A percentile compares a stretch with the other conserved stretches of the same genome.
These are phyloP conservation scores for Trichoderma arundinaceum DNA, from an alignment of 2,329 filamentous ascomycete genomes.

Conservation along the genomic window DNA sequence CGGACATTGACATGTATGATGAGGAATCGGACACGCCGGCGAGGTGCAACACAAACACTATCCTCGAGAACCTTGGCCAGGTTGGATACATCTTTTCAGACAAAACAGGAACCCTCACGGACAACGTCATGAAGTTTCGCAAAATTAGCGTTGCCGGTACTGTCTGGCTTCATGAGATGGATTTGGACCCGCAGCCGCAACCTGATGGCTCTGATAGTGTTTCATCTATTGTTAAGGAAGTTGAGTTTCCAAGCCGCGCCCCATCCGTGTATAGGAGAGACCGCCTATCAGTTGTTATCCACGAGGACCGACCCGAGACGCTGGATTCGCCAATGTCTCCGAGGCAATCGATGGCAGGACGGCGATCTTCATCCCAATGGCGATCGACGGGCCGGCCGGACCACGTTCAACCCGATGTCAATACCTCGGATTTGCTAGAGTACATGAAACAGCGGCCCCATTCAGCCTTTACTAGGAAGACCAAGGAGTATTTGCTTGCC, in stretches of 20 bases:
- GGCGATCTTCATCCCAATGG: slow-evolving; percentile 58
- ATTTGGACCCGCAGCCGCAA: slow-evolving; percentile 56
- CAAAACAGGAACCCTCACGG: slow-evolving; percentile 92
- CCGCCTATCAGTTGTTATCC: slow-evolving; percentile 41
- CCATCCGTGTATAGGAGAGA: slow-evolving; percentile 41
- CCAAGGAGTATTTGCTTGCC: slow-evolving; percentile 80
- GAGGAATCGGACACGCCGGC: slow-evolving; percentile 82
- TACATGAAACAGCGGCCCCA: slow-evolving; percentile 78
- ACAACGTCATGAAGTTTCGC: slow-evolving; percentile 94
- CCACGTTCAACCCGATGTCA: slow-evolving; percentile 61
- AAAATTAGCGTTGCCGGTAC: slow-evolving; percentile 90
- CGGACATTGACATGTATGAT: slow-evolving; percentile 90
- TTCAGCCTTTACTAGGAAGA: slow-evolving; percentile 77
- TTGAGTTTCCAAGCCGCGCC: slow-evolving; percentile 33
- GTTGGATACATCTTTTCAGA: slow-evolving; percentile 91
- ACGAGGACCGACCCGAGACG: slow-evolving; percentile 38
- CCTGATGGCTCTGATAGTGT: slow-evolving; percentile 31
- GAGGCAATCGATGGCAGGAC: slow-evolving; percentile 43
- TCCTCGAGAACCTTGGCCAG: slow-evolving; percentile 91
- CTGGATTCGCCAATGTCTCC: slow-evolving; percentile 39
- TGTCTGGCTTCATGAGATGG: slow-evolving; percentile 83
- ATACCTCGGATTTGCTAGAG: slow-evolving; percentile 75
- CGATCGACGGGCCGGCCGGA: slow-evolving; percentile 55
- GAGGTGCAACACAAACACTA: slow-evolving; percentile 89
- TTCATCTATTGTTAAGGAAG: slow-evolving; percentile 13